Percentiles rank a stretch among this genome's conserved stretches.
Conservation (phyloP, 805 yeast species). For the Kluyveromyces dobzhanskii region DNA sequence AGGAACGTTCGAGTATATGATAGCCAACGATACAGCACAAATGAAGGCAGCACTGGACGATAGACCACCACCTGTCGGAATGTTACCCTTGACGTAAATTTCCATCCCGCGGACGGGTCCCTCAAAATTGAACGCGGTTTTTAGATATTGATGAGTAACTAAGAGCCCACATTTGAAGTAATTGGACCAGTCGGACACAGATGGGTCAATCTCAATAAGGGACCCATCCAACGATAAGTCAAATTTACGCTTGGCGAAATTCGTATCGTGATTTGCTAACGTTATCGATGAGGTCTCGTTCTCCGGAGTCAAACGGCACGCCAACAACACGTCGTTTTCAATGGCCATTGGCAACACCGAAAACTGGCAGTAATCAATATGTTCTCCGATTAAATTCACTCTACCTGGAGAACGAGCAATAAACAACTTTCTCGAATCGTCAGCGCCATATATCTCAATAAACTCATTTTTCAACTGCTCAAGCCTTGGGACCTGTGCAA, state of each 20-base stretch:
- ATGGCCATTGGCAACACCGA: conserved; percentile 70
- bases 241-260: conserved; percentile 31
- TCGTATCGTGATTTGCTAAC: conserved; percentile 29
- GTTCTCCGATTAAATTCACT: conserved; percentile 69
- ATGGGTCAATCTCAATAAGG: conserved; percentile 39
- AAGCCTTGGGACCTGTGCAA: conserved; percentile 10
- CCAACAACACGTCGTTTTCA: conserved; percentile 52
- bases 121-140: conserved; percentile 25
- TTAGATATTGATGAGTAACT: conserved; percentile 46
- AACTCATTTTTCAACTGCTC: conserved; percentile 4
- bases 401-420: conserved; percentile 65
- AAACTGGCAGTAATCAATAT: conserved; percentile 60
- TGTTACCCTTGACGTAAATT: conserved; percentile 50
- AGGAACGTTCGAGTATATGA: conserved; percentile 45
- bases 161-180: conserved; percentile 58
- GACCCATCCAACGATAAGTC: conserved; percentile 35
- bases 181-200: conserved; percentile 52
- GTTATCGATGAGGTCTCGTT: conserved; percentile 20
- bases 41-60: conserved; percentile 68
- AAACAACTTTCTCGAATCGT: conserved; percentile 22
- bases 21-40: conserved; percentile 52
- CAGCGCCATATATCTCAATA: conserved; percentile 24
- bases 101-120: conserved; percentile 39
- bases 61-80: conserved; percentile 67
- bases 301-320: conserved; percentile 31